Base-by-base conservation (phyloP, 371 early-diverging fungal genomes). In the Apophysomyces ossiformis region DNA sequence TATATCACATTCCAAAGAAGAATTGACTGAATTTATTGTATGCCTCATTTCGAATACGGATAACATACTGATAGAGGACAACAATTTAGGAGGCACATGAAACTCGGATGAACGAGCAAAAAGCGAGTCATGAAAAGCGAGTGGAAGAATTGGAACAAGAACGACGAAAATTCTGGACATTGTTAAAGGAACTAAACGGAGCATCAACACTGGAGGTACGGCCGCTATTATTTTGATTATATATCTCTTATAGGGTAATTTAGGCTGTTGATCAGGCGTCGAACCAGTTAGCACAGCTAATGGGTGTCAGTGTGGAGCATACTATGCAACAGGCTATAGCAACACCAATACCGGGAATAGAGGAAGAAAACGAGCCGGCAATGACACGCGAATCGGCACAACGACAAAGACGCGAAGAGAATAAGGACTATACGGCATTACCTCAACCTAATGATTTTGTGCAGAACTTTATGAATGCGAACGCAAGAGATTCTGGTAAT, bases 131-230 rank as follows among this genome's bases (percentile, higher is more conserved):
- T 32, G 69, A 80, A 15, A 77, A 78, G 35, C 74, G 69, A 61
- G 60, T 86, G 44, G 61, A 67, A 13, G 54, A 21, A 60, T 70
- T 87, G 38, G 67, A 74, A 62, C 64, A 78, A 11, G 78, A 83
- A 57, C 74, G 77, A 8, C 47, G 74, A 2, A 64, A 68, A 15
- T 81, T 79, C 21, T 85, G 84, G 83, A 58, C 65, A 18, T 64
- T 67, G 3, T 62, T 85, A 69, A 67, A 67, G 21, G 69, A 76
- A 36, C 41, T 87, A 37, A 82, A 80, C 21, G 66, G 77, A 60
- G 80, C 84, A 1, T 72, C 70, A 1, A 70, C 75, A 8, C 50
- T 78, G 7, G 78, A 85, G 71, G 87, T 84, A 66, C 54, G 37
- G n/a, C 18, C 26, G 1, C 39, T 6, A 21, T 18, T 44, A 38